A percentile compares a stretch with the other conserved stretches of the same genome.
These are phyloP conservation scores for Chondrostereum purpureum DNA, from an alignment of 1,284 basidiomycete genomes.

Conservation along the genomic window DNA sequence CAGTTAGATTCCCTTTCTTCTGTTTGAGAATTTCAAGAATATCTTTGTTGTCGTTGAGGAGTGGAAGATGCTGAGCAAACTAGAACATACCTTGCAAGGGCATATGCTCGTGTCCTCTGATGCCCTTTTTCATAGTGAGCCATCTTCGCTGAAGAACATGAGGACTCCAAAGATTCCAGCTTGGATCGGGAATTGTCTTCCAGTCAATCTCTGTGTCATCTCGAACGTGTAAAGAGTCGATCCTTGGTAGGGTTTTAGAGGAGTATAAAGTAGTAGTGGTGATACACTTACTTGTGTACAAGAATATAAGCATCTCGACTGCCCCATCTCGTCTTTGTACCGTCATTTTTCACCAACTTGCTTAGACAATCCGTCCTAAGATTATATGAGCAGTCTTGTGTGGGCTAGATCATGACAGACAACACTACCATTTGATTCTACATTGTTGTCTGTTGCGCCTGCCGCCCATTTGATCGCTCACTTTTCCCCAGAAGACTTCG, in stretches of 20 bases:
- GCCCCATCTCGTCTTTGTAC: slow-evolving; percentile 65
- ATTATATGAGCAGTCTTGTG: slow-evolving; percentile 2
- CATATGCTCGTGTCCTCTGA: slow-evolving; percentile 74
- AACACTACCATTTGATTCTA: slow-evolving; percentile 70
- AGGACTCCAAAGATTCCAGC: slow-evolving; percentile 81
- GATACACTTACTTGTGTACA: slow-evolving; percentile 62
- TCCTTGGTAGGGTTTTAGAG: slow-evolving; percentile 39
- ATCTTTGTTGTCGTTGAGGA: slow-evolving; percentile 34
- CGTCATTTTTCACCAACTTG: slow-evolving; percentile 63
- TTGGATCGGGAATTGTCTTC: slow-evolving; percentile 63
- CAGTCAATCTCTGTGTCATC: slow-evolving; percentile 83
- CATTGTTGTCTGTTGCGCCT: slow-evolving; percentile 73
- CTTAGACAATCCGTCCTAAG: slow-evolving; percentile 68
- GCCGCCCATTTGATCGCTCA: slow-evolving; percentile 70
- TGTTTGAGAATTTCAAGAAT: slow-evolving; percentile 72
- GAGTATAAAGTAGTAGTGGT: slow-evolving; percentile 2
- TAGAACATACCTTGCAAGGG: slow-evolving; percentile 60
- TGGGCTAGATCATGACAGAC: slow-evolving; percentile 2
- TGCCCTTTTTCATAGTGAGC: slow-evolving; percentile 66
- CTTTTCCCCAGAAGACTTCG: slow-evolving; percentile 76
- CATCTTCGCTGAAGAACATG: slow-evolving; percentile 71
- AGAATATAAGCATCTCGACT: slow-evolving; percentile 70
- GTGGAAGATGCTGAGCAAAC: too few relatives aligned
- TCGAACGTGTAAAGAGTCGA: slow-evolving; percentile 64
- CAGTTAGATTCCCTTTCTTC: slow-evolving; percentile 57